Evolutionary conservation across 2,329 filamentous ascomycete genomes (phyloP).

Genomic region (Aspergillus ochraceus): DNA sequence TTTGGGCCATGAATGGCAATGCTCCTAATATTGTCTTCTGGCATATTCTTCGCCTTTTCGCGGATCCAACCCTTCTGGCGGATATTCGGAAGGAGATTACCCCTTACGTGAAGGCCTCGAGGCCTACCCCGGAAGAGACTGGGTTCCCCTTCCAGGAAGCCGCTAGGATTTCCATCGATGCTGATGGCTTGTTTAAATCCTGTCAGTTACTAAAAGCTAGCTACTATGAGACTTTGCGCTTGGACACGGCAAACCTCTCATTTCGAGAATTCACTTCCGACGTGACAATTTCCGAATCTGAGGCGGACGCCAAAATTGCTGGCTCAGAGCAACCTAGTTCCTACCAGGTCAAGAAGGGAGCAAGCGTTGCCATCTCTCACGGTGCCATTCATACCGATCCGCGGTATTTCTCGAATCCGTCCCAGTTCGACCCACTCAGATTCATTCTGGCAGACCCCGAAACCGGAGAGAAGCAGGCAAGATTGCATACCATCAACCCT

Average conservation of each 20-base stretch:
- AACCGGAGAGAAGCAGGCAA: constrained; percentile 36
- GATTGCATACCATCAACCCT: constrained; percentile 46
- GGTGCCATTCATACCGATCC: constrained; percentile 46
- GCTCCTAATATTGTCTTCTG: constrained; percentile 54
- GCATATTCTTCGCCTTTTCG: constrained; percentile 50
- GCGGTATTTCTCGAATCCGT: constrained; percentile 41
- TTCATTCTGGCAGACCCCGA: constrained; percentile 47
- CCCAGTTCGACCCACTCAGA: constrained; percentile 45
- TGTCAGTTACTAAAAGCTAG: constrained; percentile 49
- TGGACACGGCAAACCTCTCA: constrained; percentile 45
- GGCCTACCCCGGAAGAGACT: constrained; percentile 36
- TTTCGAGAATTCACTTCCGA: constrained; percentile 43
- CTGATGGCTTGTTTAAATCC: constrained; percentile 41
- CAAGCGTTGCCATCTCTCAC: constrained; percentile 47
- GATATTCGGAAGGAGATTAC: constrained; percentile 49
- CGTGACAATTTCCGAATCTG: constrained; percentile 40
- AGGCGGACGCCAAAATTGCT: constrained; percentile 36
- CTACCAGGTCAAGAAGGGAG: constrained; percentile 44
- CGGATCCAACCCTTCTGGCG: constrained; percentile 40
- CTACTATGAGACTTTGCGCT: constrained; percentile 48
- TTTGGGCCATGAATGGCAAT: constrained; percentile 59
- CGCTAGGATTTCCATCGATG: constrained; percentile 43
- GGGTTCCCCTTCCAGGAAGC: constrained; percentile 46
- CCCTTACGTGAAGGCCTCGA: constrained; percentile 40
- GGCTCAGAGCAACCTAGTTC: constrained; percentile 30